Evolutionary conservation across 768 basidiomycete species (phyloP).

Genomic region (Gloeophyllum trabeum): DNA sequence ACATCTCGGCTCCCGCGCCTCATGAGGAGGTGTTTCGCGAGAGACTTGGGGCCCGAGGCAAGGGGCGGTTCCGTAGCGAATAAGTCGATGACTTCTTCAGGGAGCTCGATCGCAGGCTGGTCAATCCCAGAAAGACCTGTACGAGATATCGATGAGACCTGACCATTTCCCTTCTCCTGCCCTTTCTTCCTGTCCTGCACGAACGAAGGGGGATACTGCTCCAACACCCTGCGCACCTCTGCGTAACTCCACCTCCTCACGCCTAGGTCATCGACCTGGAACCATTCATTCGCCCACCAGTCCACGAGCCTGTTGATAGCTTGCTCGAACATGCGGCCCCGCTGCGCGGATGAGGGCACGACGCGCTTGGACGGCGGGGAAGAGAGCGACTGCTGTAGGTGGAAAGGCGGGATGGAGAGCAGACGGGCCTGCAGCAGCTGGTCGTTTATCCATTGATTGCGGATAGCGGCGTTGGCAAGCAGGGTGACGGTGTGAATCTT

Average conservation of each 20-base stretch:
- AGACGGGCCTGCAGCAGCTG: slow-evolving; percentile 69
- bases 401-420: background rate
- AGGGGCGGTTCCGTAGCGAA: slow-evolving; percentile 45
- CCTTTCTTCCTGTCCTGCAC: background rate
- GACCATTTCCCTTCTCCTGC: slow-evolving; percentile 17
- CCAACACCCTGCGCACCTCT: slow-evolving; percentile 37
- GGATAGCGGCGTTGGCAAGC: slow-evolving; percentile 56
- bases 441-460: slow-evolving; percentile 84
- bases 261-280: slow-evolving; percentile 47
- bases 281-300: slow-evolving; percentile 81
- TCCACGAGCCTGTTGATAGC: slow-evolving; percentile 61
- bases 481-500: slow-evolving; percentile 84
- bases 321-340: slow-evolving; percentile 82
- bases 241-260: slow-evolving; percentile 71
- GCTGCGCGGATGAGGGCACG: slow-evolving; percentile 67
- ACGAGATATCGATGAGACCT: no score
- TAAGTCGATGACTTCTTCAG: no score
- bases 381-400: no score
- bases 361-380: no score
- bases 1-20: slow-evolving; percentile 73
- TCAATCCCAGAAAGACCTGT: no score
- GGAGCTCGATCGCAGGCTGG: background rate
- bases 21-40: slow-evolving; percentile 90
- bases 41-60: slow-evolving; percentile 68
- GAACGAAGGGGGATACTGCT: no score